Evolutionary conservation across 2,329 filamentous ascomycete species (phyloP), one percentile per base, ranked within the genome.

Genomic region (Trichoderma harzianum): DNA sequence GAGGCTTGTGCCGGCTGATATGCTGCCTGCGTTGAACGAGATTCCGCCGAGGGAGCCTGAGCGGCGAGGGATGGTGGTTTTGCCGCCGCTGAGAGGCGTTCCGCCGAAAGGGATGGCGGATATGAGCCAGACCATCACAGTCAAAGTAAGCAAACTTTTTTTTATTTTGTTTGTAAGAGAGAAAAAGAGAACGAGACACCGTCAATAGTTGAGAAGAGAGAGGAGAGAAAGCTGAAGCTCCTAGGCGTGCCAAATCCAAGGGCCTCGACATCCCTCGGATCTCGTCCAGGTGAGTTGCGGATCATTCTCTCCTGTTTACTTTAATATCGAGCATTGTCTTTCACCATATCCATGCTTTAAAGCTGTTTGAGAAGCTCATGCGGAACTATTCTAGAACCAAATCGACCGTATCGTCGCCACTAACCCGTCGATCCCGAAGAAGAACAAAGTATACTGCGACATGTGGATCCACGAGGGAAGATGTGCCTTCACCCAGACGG

Each of bases 391-490:
- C 7, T 63, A 82, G 81, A 78, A 77, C 16, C 79, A 77, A 8
- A 82, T 82, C 66, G 81, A 81, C 64, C 75, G 74, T 53, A 81
- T 81, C 62, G 74, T 80, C 39, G 76, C 78, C 21, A 75, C 74
- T 5, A 76, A 74, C 6, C 81, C 82, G 21, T 80, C 84, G 12
- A 78, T 77, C 6, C 80, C 81, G 24, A 69, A 69, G 7, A 89
- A 87, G 28, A 78, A 80, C 72, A 97, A 97, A 79, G 84, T 92
- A 28, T 97, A 92, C 80, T 97, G 94, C 82, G 93, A 94, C 72
- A 93, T 95, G 80, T 98, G 94, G 94, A 91, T 97, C 69, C 91
- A 93, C 76, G 91, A 92, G 72, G 94, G 94, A 24, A 89, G 93
- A 57, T 98, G 95, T 79, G 92, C 92, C 73, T 98, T 93, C 80